Evolutionary conservation across 148 eudicot genomes (phyloP), one percentile per base, ranked within the genome.

Genomic region (Fagopyrum homotropicum): DNA sequence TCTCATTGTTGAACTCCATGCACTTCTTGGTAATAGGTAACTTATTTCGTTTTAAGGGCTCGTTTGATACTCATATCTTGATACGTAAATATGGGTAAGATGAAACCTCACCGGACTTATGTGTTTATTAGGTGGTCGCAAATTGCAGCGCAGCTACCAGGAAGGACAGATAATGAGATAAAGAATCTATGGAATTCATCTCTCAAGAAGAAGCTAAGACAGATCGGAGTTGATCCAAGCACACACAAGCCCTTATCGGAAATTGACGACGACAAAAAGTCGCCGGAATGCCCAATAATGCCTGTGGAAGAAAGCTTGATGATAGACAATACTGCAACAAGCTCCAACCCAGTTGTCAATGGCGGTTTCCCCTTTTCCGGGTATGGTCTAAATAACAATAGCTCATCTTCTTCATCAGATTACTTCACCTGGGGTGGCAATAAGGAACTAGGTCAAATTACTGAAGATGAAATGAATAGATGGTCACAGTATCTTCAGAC

Each of bases 171-270:
- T 79, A 93, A 89, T 29, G 97, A 92, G 74, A 90, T 92, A 69
- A 92, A 92, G 90, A 92, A 92, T 11, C 73, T 92, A 61, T 93
- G 98, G 98, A 93, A 90, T 77, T 90, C 96, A 22, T 90, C 93
- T 56, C 83, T 93, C 55, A 93, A 93, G 86, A 90, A 93, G 79
- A 90, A 93, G 79, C 90, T 93, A n/a, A 90, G 87, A 82, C 96
- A 87, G 77, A 86, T 80, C 76, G 96, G 98, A 43, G 90, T 93
- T 57, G 98, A 93, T 80, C 98, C 96, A 15, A 93, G 82, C 81
- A 93, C 93, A 46, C 98, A 93, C 78, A 87, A 90, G 70, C 98
- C 91, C 8, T 76, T 93, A 19, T 89, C 96, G 0, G 87, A 87
- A 76, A 71, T 81, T 10, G 91, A 90, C 48, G 80, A 76, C 7